Evolutionary conservation across 371 early-diverging fungal species (phyloP).

Genomic region (Mortierella sp.): DNA sequence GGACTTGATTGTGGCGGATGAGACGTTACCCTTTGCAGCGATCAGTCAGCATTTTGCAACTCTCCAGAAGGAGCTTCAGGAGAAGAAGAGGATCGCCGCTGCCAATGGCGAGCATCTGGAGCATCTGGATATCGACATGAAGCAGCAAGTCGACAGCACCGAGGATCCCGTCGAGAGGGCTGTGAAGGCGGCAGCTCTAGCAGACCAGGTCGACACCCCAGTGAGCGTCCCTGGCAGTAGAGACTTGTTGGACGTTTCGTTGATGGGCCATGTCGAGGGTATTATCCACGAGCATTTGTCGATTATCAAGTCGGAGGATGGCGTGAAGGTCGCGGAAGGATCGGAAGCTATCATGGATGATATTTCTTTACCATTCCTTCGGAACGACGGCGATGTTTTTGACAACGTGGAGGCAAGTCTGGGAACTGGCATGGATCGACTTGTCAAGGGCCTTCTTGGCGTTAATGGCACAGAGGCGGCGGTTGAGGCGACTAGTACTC

Average conservation of each 20-base stretch:
- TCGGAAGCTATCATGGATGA: not conserved
- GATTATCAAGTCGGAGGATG: not conserved
- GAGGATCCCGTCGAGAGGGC: conserved; percentile 14
- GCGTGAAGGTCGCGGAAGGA: not conserved
- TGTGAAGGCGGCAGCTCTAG: conserved; percentile 16
- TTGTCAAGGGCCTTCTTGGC: not conserved
- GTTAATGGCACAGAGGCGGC: not conserved
- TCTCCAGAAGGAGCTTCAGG: conserved; percentile 21
- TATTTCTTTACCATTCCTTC: not conserved
- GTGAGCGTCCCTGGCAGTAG: not conserved
- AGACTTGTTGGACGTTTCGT: not conserved
- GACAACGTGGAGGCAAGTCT: not conserved
- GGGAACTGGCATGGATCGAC: not conserved
- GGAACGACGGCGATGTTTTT: not conserved
- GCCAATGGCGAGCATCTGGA: not conserved
- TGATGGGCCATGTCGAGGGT: not conserved
- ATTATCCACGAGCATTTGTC: not conserved
- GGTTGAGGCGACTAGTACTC: not conserved
- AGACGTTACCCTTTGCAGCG: conserved; percentile 68
- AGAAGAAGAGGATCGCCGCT: conserved; percentile 19
- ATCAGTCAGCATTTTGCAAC: conserved; percentile 34
- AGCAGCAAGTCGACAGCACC: conserved; percentile 5
- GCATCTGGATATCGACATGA: not conserved
- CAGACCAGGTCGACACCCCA: conserved; percentile 9
- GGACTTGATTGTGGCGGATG: conserved; percentile 79